Evolutionary conservation across 495 filamentous ascomycete species (phyloP), one percentile per base, ranked within the genome.

Genomic region (Neurospora tetrasperma): DNA sequence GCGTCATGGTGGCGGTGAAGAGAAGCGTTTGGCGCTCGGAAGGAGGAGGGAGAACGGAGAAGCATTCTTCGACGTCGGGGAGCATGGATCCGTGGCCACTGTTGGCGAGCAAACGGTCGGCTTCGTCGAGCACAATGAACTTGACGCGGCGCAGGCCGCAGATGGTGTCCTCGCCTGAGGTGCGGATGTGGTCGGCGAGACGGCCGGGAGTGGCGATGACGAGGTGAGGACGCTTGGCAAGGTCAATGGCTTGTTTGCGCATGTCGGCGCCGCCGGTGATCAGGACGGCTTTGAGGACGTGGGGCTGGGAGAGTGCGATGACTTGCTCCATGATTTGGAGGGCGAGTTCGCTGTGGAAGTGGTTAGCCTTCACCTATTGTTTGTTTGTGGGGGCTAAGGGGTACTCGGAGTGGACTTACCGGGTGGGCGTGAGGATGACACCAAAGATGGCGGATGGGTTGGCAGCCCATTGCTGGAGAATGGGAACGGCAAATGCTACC

Each of bases 251-350:
- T 83, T 99, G 96, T 18, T 88, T 81, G 39, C 94, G 89, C 94
- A 97, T 97, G 80, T 98, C 96, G 18, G 90, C 89, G 48, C 96
- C 96, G 48, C 96, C 96, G 18, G 93, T 97, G 59, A 99, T 86
- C 39, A 99, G 88, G 74, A 93, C 84, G 14, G 91, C 88, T 80
- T 97, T 97, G 71, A 98, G 88, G 69, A 88, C 89, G 77, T 97
- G 92, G 0, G 93, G 91, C 0, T 93, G 88, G 1, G 92, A 93
- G 72, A 99, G 93, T 23, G 95, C 95, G 75, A 92, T 92, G 83
- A 98, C 89, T 80, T 99, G 96, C 81, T 99, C 96, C 77, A 89
- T 93, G 70, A 98, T 98, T 78, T 99, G 96, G 23, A 98, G 87
- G 14, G 96, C 96, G 68, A 99, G 88, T 84, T 99, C 96, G 76